Evolutionary conservation across 1,284 basidiomycete genomes (phyloP).

Genomic region (Anthracocystis walkeri): DNA sequence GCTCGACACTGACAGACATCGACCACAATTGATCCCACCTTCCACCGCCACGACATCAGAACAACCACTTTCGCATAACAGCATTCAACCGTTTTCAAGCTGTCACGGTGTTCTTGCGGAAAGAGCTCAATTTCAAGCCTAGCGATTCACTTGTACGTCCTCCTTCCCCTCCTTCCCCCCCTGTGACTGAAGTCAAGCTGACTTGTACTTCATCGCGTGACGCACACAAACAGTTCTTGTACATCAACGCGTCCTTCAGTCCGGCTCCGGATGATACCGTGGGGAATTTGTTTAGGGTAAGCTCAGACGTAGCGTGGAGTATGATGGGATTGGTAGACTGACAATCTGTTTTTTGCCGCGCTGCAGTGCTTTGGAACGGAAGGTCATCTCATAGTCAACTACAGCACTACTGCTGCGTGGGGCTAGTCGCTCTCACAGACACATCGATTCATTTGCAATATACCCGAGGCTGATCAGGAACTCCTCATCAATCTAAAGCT

Average conservation of each 20-base stretch:
- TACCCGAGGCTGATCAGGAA: conserved; percentile 20
- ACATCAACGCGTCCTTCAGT: conserved; percentile 97
- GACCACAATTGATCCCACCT: not conserved
- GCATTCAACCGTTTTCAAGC: conserved; percentile 94
- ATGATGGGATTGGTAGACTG: no score
- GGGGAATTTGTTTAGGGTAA: conserved; percentile 78
- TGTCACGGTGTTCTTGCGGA: conserved; percentile 91
- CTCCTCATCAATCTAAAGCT: not conserved
- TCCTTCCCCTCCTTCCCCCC: not conserved
- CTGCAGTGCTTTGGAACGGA: conserved; percentile 65
- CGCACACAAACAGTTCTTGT: conserved; percentile 80
- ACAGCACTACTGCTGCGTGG: conserved; percentile 66
- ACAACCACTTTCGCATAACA: conserved; percentile 95
- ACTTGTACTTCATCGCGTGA: not conserved
- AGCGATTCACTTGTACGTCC: conserved; percentile 85
- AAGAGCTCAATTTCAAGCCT: conserved; percentile 87
- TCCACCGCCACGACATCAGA: conserved; percentile 68
- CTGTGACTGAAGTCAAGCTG: not conserved
- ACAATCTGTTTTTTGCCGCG: not conserved
- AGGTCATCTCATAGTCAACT: conserved; percentile 67
- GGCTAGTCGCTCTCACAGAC: conserved; percentile 36
- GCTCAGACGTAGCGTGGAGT: conserved; percentile 5
- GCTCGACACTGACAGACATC: not conserved
- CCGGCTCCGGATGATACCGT: conserved; percentile 93
- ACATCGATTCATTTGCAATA: conserved; percentile 2